Base-by-base conservation (phyloP, 176 grass and related monocot species). In the Zea luxurians region DNA sequence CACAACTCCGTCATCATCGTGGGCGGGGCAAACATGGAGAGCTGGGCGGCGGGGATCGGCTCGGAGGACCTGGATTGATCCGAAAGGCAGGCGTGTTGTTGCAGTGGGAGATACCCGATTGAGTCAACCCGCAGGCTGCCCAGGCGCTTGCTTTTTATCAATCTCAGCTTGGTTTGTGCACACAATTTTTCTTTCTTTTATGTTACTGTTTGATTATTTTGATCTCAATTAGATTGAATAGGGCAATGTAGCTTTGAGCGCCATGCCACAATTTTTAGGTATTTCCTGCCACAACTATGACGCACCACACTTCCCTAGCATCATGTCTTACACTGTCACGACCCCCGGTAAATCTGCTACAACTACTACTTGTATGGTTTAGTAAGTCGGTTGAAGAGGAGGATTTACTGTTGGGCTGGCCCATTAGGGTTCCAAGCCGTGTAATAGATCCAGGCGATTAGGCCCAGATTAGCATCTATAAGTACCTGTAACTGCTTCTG, bases 1-100 rank as follows among this genome's bases (percentile, higher is more conserved):
- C 92, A 95, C 86, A 95, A 99, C 72, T 92, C 96, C 57, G 93
- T 99, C 81, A 99, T 99, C 78, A 95, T 99, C n/a, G 92, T 99
- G 5, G 92, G 92, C 46, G 92, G 96, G 70, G 90, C 96, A 4
- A 99, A 99, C 84, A 99, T 99, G 92, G 86, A 84, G 78, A 88
- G 92, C 20, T 95, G 96, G 96, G 80, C 90, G 17, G 43, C 83
- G 7, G 90, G 86, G 37, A 78, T 90, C 36, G 72, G 73, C 5
- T 13, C 27, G 41, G 86, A 91, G 64, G 92, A 95, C 64, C 73
- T 95, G 50, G 83, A n/a, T 71, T 95, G 54, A 85, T 99, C 75
- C 84, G 72, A 46, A 76, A 83, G 8, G 92, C 86, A 8, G 89
- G 83, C 13, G 84, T 93, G 46, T 78, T 99, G 35, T 66, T 95